A percentile compares a stretch with the other conserved stretches of the same genome.
Evolutionary conservation across 768 basidiomycete species (phyloP).

Genomic region (Psilocybe cubensis): DNA sequence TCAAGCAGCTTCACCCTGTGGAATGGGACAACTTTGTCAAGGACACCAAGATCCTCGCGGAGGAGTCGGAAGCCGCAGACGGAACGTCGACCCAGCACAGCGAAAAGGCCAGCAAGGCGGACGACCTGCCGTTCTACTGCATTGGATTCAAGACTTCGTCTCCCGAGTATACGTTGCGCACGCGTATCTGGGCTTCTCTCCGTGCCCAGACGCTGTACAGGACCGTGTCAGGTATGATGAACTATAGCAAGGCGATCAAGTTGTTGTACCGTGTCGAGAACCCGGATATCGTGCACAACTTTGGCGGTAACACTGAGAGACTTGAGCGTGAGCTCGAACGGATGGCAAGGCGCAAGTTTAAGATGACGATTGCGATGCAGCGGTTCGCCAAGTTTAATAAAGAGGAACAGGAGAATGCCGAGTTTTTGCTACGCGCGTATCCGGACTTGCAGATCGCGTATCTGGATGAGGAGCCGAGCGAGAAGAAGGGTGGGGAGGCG

Average conservation of each 20-base stretch:
- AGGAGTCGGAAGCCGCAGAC: constrained; percentile 72
- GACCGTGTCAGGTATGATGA: constrained; percentile 99
- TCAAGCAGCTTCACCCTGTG: constrained; percentile 97
- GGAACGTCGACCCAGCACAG: constrained; percentile 57
- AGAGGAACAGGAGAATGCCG: constrained; percentile 98
- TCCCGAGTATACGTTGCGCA: constrained; percentile 97
- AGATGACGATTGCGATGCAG: constrained; percentile 98
- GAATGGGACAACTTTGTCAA: constrained; percentile 99
- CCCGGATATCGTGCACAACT: constrained; percentile 94
- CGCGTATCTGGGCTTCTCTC: constrained; percentile 98
- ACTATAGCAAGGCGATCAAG: constrained; percentile 99
- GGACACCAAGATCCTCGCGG: constrained; percentile 98
- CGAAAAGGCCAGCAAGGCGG: constrained; percentile 79
- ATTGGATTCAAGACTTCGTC: constrained; percentile 99
- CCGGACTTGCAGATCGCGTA: constrained; percentile 99
- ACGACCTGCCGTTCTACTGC: constrained; percentile 98
- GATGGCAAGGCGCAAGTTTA: constrained; percentile 98
- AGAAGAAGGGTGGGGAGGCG: constrained; percentile 87
- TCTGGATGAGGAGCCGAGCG: constrained; percentile 93
- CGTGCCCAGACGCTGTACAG: constrained; percentile 98
- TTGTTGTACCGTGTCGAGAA: constrained; percentile 98
- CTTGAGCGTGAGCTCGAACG: constrained; percentile 95
- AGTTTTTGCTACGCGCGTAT: constrained; percentile 96
- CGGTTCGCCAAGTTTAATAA: constrained; percentile 99
- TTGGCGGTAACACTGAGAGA: constrained; percentile 95